These are phyloP conservation scores for Phytophthora foliorum DNA, from an alignment of 352 stramenopile genomes.

Conservation along the genomic window DNA sequence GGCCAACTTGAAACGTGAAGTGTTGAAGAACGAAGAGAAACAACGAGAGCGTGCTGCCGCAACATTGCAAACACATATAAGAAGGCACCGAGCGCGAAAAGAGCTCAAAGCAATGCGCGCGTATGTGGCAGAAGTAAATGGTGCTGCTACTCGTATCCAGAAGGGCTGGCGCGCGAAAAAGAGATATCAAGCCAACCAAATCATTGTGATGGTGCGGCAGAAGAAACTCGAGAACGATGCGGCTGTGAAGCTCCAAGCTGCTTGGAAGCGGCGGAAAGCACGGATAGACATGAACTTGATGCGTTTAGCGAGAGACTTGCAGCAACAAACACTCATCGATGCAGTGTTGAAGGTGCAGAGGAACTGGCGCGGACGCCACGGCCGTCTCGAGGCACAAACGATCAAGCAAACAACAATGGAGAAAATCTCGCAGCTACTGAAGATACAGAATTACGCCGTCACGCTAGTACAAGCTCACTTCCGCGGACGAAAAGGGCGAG, in stretches of 20 bases:
- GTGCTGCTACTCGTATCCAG: conserved; percentile 57
- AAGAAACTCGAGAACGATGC: conserved; percentile 53
- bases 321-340: conserved; percentile 42
- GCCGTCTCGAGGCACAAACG: conserved; percentile 35
- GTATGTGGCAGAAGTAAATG: conserved; percentile 37
- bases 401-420: conserved; percentile 52
- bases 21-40: conserved; percentile 35
- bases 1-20: conserved; percentile 47
- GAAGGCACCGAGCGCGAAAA: conserved; percentile 47
- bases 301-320: conserved; percentile 47
- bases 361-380: conserved; percentile 53
- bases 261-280: conserved; percentile 71
- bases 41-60: conserved; percentile 55
- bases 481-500: conserved; percentile 74
- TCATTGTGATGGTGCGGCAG: conserved; percentile 47
- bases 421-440: conserved; percentile 51
- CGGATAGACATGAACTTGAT: conserved; percentile 48
- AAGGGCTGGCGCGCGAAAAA: conserved; percentile 63
- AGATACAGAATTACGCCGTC: conserved; percentile 72
- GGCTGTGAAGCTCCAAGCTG: conserved; percentile 59
- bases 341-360: conserved; percentile 59
- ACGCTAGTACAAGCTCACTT: conserved; percentile 83
- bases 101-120: conserved; percentile 42
- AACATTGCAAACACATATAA: conserved; percentile 52
- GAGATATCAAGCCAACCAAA: conserved; percentile 46